phyloP scores from a whole-genome alignment of 192 early-diverging fungal genomes.

The Dissophora ornata region DNA sequence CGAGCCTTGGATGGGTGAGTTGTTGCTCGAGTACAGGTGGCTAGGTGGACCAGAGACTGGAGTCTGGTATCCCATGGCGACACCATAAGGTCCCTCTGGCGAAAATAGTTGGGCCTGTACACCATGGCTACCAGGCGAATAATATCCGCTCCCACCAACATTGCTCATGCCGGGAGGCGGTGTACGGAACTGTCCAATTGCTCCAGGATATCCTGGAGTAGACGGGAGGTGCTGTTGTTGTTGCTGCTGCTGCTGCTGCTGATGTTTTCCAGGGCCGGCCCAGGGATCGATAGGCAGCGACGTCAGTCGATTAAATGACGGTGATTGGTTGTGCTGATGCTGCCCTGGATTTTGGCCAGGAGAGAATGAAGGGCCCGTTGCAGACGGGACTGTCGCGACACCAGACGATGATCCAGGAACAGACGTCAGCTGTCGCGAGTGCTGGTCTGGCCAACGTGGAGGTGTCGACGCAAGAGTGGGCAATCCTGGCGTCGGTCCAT shows the following conservation, averaged over 20 bases:
- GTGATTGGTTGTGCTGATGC: constrained; percentile 15
- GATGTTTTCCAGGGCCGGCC: constrained; percentile 28
- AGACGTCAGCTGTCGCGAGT: constrained; percentile 30
- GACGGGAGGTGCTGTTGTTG: constrained; percentile 19
- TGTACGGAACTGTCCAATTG: constrained; percentile 41
- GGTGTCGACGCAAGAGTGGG: constrained; percentile 32
- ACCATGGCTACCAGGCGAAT: constrained; percentile 19
- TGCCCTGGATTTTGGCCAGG: background rate
- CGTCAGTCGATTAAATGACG: constrained; percentile 32
- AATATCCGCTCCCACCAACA: constrained; percentile 19
- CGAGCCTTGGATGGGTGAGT: constrained; percentile 41
- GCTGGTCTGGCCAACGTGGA: constrained; percentile 49
- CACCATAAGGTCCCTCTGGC: constrained; percentile 45
- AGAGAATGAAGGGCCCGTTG: constrained; percentile 16
- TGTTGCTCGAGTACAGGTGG: constrained; percentile 46
- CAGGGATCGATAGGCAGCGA: constrained; percentile 43
- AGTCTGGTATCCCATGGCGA: constrained; percentile 23
- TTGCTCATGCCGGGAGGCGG: constrained; percentile 42
- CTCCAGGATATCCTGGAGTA: constrained; percentile 15
- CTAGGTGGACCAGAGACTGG: constrained; percentile 18
- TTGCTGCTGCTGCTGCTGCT: constrained; percentile 30
- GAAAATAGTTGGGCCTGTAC: constrained; percentile 30
- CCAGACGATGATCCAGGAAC: constrained; percentile 19
- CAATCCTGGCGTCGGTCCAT: constrained; percentile 25
- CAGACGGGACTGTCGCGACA: background rate